Evolutionary conservation across 1,139 yeast genomes (phyloP).

Genomic region (Pneumocystis murina): DNA sequence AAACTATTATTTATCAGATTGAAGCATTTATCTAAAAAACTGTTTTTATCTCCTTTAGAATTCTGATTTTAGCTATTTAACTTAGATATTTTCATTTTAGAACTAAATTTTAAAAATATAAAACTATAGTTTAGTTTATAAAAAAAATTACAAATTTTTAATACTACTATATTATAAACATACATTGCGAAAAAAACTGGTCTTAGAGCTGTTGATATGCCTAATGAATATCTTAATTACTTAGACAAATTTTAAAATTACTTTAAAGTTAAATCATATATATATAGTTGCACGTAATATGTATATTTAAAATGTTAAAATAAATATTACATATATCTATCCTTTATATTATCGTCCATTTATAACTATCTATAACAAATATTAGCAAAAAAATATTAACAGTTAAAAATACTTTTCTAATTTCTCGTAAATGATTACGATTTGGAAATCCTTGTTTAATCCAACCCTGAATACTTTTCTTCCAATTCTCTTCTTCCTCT

Average conservation of each 20-base stretch:
- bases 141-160: too few species aligned
- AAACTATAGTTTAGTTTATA: too few species aligned
- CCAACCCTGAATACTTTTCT: constrained; percentile 39
- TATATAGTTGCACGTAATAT: neutral
- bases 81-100: too few species aligned
- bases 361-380: neutral
- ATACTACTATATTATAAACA: too few species aligned
- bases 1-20: neutral
- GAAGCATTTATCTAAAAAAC: neutral
- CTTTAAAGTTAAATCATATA: too few species aligned
- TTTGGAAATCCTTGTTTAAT: constrained; percentile 29
- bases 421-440: constrained; percentile 9
- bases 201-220: too few species aligned
- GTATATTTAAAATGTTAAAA: neutral
- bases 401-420: neutral
- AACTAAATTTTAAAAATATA: too few species aligned
- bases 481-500: constrained; percentile 39
- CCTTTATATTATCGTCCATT: neutral
- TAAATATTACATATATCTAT: neutral
- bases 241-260: too few species aligned
- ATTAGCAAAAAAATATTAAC: neutral
- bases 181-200: too few species aligned
- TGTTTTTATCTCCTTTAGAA: too few species aligned
- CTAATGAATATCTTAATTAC: too few species aligned
- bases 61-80: too few species aligned